Base-by-base conservation (phyloP, 1,284 basidiomycete species). In the Fistulina hepatica region DNA sequence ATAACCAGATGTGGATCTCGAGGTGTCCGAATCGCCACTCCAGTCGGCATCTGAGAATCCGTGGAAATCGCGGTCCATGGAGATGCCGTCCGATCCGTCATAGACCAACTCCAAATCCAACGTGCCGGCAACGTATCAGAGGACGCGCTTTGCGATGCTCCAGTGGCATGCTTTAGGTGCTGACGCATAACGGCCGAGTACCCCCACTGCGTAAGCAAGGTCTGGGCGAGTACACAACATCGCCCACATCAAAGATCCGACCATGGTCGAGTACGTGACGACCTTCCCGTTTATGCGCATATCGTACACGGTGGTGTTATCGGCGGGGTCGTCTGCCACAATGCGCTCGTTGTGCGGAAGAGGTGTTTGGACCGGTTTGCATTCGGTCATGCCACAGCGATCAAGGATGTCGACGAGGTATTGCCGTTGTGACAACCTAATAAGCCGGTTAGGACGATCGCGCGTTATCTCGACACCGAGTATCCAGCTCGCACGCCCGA, bases 351-450 rank as follows among this genome's bases (percentile, higher is more conserved):
- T 46, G 4, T 44, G 33, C 3, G 35, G 48, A 46, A 60, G 55
- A 2, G 57, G 61, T 2, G 51, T 60, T 2, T 20, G 38, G 33
- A 52, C 48, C 0, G 53, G 44, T 6, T 45, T 42, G 36, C 52
- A 49, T 35, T 55, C 42, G 4, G 48, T 26, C 42, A 59, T 51
- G 8, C 50, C 47, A 34, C 51, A 56, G 6, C 48, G 37, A 5
- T 47, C 41, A 12, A 65, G 52, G 30, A 63, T 47, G 8, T 42
- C 42, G 6, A 55, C 39, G 20, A 54, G 48, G 41, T 62, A 59
- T 3, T 52, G 48, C 0, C 34, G 37, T 39, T 63, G 61, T 0
- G 52, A 49, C 5, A 62, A 47, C 2, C 32, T 23, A 23, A 63
- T 39, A 6, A 48, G 51, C 16, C 46, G 47, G 1, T 37, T 36